These are phyloP conservation scores for Polygonum maritimum DNA, from an alignment of 148 eudicot genomes.

Conservation along the genomic window DNA sequence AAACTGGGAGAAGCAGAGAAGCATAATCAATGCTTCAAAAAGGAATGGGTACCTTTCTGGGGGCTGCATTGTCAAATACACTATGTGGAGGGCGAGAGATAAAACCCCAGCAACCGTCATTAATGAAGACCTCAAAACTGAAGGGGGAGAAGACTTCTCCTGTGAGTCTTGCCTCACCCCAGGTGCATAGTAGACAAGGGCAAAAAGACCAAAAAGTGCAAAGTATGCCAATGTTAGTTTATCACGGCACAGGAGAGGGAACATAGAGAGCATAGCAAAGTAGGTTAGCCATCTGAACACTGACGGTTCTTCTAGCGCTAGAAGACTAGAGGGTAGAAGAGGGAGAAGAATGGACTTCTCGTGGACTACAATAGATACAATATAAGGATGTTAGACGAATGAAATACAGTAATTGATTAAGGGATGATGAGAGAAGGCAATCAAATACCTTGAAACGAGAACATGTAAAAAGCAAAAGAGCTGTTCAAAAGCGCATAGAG, in stretches of 20 bases:
- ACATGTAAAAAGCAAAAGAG: conserved; percentile 74
- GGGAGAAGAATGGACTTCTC: conserved; percentile 94
- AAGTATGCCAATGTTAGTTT: conserved; percentile 51
- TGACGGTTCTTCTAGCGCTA: conserved; percentile 76
- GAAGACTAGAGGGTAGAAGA: conserved; percentile 72
- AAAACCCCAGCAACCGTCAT: conserved; percentile 20
- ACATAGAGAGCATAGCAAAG: conserved; percentile 71
- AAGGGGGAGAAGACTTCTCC: conserved; percentile 3
- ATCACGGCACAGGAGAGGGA: conserved; percentile 77
- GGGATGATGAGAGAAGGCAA: neutral
- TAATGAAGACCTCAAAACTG: conserved; percentile 22
- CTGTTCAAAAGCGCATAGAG: conserved; percentile 66
- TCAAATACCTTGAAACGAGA: conserved; percentile 79
- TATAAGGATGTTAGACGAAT: neutral
- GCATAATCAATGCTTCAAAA: conserved; percentile 86
- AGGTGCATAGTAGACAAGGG: conserved; percentile 59
- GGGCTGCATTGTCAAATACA: conserved; percentile 48
- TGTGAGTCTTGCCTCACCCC: conserved; percentile 25
- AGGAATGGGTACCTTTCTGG: conserved; percentile 81
- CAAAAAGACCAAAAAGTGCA: conserved; percentile 50
- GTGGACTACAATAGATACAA: conserved; percentile 44
- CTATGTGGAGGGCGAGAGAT: conserved; percentile 50
- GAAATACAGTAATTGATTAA: neutral
- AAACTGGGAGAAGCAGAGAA: conserved; percentile 82
- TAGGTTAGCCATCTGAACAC: conserved; percentile 66